These are phyloP conservation scores for Chrysoporthe cubensis DNA, from an alignment of 2,329 filamentous ascomycete genomes.

Conservation along the genomic window DNA sequence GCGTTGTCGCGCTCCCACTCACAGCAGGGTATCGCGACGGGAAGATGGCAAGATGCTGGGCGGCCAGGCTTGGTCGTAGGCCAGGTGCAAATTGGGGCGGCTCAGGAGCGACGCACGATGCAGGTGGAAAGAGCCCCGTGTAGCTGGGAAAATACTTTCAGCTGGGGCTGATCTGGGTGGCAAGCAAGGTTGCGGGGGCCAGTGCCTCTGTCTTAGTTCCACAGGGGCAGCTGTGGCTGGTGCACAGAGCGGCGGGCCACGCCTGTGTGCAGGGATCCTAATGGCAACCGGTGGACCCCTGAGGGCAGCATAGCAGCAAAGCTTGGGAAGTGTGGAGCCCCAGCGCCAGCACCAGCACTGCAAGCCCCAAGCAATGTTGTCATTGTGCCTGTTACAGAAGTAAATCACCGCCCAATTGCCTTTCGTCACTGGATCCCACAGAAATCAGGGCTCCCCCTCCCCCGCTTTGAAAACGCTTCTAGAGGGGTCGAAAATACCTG, in stretches of 20 bases:
- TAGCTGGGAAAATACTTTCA: constrained; percentile 6
- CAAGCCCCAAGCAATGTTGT: constrained; percentile 16
- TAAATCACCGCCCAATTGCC: constrained; percentile 1
- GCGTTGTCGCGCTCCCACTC: constrained; percentile 19
- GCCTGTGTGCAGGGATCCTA: constrained; percentile 1
- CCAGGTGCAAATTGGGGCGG: constrained; percentile 8
- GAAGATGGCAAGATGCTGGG: constrained; percentile 17
- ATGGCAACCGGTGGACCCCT: not conserved
- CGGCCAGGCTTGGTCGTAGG: not conserved
- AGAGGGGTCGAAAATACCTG: constrained; percentile 30
- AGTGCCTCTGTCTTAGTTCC: constrained; percentile 1
- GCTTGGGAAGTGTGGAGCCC: not conserved
- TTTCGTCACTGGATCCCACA: constrained; percentile 31
- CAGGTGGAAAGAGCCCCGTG: constrained; percentile 1
- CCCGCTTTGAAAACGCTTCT: constrained; percentile 34
- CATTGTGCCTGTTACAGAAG: constrained; percentile 17
- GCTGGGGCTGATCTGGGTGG: not conserved
- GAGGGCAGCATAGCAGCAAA: constrained; percentile 7
- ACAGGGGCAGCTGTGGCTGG: constrained; percentile 7
- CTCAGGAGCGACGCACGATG: not conserved
- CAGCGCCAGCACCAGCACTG: constrained; percentile 4
- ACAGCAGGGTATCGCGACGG: constrained; percentile 19
- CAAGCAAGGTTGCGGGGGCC: not conserved
- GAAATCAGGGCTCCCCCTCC: constrained; percentile 34
- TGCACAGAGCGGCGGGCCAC: not conserved